Evolutionary conservation across 2,329 filamentous ascomycete species (phyloP).

Genomic region (Ceratocystis smalleyi): DNA sequence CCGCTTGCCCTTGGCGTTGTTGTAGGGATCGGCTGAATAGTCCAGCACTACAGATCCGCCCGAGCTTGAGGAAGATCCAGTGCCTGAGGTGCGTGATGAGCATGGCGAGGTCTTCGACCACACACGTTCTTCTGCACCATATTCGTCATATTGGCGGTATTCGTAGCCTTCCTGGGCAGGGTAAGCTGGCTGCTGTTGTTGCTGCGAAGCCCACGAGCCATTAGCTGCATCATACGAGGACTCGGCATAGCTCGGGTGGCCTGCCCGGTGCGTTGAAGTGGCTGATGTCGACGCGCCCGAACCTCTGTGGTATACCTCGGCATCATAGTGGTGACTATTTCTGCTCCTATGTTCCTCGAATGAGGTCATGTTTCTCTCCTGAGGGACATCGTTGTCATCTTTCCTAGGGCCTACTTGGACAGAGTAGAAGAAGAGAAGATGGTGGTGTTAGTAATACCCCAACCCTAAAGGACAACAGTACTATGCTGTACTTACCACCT

Average conservation of each 20-base stretch:
- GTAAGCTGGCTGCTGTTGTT: not conserved
- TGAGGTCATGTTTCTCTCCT: not conserved
- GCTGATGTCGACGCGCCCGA: not conserved
- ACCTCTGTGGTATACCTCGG: not conserved
- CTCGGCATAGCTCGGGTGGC: not conserved
- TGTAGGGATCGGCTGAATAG: not conserved
- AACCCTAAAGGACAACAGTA: not conserved
- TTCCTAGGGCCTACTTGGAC: not conserved
- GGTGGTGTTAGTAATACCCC: not conserved
- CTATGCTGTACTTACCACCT: conserved; percentile 26
- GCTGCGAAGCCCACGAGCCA: not conserved
- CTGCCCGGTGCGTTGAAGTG: not conserved
- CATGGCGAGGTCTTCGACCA: not conserved
- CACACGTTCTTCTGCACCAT: not conserved
- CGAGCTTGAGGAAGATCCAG: not conserved
- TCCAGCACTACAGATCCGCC: not conserved
- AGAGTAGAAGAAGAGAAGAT: not conserved
- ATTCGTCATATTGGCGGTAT: not conserved
- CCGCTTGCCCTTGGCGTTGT: conserved; percentile 1
- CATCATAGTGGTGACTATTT: not conserved
- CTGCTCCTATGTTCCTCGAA: not conserved
- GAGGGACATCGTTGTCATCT: not conserved
- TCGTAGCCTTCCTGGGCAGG: not conserved
- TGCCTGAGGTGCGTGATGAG: not conserved
- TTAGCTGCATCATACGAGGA: not conserved